Evolutionary conservation across 352 stramenopile genomes (phyloP).

Genomic region (Globisporangium radiosum): DNA sequence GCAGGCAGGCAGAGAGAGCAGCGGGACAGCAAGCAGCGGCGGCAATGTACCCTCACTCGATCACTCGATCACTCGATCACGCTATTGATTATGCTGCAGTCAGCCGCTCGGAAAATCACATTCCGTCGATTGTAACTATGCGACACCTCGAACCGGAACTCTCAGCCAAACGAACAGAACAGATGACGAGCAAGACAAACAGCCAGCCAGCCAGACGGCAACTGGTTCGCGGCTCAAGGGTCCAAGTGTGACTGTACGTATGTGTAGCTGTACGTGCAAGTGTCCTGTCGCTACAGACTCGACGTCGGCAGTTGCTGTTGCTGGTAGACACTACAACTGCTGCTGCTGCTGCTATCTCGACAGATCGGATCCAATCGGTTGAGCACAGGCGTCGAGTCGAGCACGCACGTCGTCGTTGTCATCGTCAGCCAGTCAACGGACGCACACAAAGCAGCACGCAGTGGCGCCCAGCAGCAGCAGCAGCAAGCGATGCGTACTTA

Average conservation of each 20-base stretch:
- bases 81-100: background rate
- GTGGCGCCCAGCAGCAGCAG: background rate
- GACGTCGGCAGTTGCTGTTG: background rate
- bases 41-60: no score
- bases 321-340: background rate
- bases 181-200: background rate
- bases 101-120: no score
- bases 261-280: background rate
- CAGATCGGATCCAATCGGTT: constrained; percentile 1
- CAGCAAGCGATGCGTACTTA: constrained; percentile 11
- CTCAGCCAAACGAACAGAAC: background rate
- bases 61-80: no score
- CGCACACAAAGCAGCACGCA: background rate
- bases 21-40: no score
- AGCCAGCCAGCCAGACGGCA: background rate
- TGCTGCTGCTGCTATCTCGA: background rate
- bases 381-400: background rate
- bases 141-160: background rate
- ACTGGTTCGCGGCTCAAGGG: no score
- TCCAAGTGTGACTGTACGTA: background rate
- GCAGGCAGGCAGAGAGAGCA: no score
- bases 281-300: constrained; percentile 1
- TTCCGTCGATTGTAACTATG: background rate
- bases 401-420: background rate
- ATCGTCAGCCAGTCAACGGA: background rate